These are phyloP conservation scores for Verticillium dahliae DNA, from an alignment of 2,329 filamentous ascomycete genomes.

Conservation along the genomic window DNA sequence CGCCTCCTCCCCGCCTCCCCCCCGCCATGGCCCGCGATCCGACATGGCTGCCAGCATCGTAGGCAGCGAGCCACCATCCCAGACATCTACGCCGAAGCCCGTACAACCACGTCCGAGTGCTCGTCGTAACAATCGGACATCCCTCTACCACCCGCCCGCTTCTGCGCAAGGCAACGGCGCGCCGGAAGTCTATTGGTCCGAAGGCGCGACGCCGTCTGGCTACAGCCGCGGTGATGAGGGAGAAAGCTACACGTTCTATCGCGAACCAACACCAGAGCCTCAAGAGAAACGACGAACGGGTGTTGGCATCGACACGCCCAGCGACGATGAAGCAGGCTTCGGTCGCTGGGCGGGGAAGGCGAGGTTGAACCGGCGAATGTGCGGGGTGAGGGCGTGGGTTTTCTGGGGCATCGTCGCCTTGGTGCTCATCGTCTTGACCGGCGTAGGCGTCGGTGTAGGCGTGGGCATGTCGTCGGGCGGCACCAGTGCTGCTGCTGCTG, in stretches of 20 bases:
- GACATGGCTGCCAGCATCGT: not conserved
- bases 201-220: constrained; percentile 1
- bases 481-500: not conserved
- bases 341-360: constrained; percentile 4
- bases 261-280: constrained; percentile 30
- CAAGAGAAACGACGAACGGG: constrained; percentile 4
- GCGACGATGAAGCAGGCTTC: constrained; percentile 5
- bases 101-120: not conserved
- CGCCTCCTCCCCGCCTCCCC: not conserved
- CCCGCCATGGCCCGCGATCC: not conserved
- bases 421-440: constrained; percentile 24
- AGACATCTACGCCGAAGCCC: not conserved
- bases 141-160: constrained; percentile 2
- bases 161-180: not conserved
- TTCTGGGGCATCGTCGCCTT: constrained; percentile 28
- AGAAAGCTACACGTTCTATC: constrained; percentile 28
- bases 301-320: constrained; percentile 3
- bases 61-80: not conserved
- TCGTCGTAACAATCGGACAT: not conserved
- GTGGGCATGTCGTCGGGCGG: constrained; percentile 18
- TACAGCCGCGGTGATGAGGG: constrained; percentile 10
- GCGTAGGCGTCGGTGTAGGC: constrained; percentile 32
- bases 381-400: constrained; percentile 21
- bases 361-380: constrained; percentile 11
- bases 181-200: constrained; percentile 1